Percentiles rank a stretch among this genome's conserved stretches.
phyloP scores from a whole-genome alignment of 805 yeast species.

The Saturnispora silvae region DNA sequence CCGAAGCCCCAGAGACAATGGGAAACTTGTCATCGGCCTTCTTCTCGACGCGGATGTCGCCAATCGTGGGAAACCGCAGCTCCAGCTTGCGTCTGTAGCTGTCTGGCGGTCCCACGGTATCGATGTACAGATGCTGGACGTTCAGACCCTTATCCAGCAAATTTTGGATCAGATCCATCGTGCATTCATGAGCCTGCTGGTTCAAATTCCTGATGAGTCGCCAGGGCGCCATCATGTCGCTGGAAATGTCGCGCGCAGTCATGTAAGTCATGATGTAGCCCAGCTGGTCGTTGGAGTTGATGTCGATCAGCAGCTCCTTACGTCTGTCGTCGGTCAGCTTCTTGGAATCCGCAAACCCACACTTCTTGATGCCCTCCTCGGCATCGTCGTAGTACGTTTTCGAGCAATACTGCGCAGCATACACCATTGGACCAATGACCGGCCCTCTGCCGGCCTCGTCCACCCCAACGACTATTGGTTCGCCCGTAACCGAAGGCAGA shows the following conservation, averaged over 20 bases:
- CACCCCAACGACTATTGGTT: conserved; percentile 63
- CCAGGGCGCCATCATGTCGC: conserved; percentile 72
- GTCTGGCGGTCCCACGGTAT: conserved; percentile 94
- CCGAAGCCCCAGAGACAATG: conserved; percentile 87
- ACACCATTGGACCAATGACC: conserved; percentile 96
- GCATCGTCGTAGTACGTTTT: conserved; percentile 36
- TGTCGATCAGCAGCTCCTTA: conserved; percentile 44
- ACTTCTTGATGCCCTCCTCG: conserved; percentile 39
- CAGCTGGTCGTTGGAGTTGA: conserved; percentile 45
- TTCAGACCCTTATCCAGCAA: conserved; percentile 34
- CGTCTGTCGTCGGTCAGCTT: conserved; percentile 67
- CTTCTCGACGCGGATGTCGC: conserved; percentile 70
- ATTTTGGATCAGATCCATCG: conserved; percentile 65
- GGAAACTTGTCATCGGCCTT: conserved; percentile 93
- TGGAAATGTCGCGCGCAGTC: conserved; percentile 78
- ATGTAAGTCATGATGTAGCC: conserved; percentile 86
- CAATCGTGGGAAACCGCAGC: conserved; percentile 47
- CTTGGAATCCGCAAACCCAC: conserved; percentile 91
- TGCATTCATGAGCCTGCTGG: conserved; percentile 94
- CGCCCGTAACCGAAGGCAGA: background rate
- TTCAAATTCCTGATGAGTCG: conserved; percentile 55
- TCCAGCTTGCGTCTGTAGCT: conserved; percentile 70
- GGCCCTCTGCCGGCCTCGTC: conserved; percentile 99
- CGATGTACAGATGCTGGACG: conserved; percentile 69
- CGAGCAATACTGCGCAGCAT: conserved; percentile 74